A percentile compares a stretch with the other conserved stretches of the same genome.
Evolutionary conservation across 345 rosid species (phyloP).

Genomic region (Moringa oleifera): DNA sequence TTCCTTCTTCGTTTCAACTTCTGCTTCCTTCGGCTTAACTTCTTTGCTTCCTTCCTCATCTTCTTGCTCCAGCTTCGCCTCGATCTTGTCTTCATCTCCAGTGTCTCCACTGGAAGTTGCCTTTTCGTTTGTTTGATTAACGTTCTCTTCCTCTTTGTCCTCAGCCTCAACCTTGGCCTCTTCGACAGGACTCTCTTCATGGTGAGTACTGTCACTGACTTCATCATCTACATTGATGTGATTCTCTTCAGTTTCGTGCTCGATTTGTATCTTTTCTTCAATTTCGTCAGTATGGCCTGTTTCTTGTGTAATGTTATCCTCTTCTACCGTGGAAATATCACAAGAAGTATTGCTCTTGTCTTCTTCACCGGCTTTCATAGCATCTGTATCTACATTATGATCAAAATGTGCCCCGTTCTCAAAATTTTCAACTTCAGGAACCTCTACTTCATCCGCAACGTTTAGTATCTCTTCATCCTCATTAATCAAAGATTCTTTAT

Average conservation of each 20-base stretch:
- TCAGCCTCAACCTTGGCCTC: constrained; percentile 15
- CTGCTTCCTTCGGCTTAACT: neutral
- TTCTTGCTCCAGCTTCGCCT: neutral
- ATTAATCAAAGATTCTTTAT: constrained; percentile 3
- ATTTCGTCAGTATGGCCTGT: constrained; percentile 14
- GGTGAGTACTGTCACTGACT: constrained; percentile 7
- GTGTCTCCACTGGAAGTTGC: too few species aligned
- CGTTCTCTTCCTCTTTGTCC: constrained; percentile 3
- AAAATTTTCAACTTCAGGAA: constrained; percentile 16
- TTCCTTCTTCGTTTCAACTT: constrained; percentile 2
- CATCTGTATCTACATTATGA: constrained; percentile 15
- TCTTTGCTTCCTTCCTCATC: constrained; percentile 13
- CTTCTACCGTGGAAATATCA: constrained; percentile 14
- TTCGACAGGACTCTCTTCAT: constrained; percentile 20
- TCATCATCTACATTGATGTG: neutral
- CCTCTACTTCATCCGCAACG: constrained; percentile 17
- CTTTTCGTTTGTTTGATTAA: neutral
- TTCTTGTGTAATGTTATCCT: constrained; percentile 13
- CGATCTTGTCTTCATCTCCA: constrained; percentile 13
- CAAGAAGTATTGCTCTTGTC: constrained; percentile 13
- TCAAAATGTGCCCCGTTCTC: constrained; percentile 16
- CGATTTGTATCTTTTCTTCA: constrained; percentile 3
- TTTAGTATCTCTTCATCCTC: constrained; percentile 32
- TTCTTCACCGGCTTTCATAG: constrained; percentile 18
- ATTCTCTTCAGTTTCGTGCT: neutral